These are phyloP conservation scores for Gloeopeniophorella convolvens DNA, from an alignment of 768 basidiomycete genomes.

Conservation along the genomic window DNA sequence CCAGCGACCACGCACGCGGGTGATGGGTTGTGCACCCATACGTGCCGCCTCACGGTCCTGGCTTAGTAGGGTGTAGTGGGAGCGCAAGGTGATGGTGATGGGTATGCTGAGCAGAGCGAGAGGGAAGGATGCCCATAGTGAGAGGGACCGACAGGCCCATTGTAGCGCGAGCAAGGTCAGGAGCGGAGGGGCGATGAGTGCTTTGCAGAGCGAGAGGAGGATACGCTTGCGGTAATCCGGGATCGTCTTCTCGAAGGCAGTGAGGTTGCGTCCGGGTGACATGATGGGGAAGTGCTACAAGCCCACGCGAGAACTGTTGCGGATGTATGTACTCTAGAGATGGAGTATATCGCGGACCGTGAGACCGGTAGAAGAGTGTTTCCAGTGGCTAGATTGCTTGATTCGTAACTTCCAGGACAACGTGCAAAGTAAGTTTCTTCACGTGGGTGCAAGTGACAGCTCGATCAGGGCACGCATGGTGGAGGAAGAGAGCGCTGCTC, in stretches of 20 bases:
- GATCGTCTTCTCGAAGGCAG: constrained; percentile 16
- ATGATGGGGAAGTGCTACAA: neutral
- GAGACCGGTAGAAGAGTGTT: neutral
- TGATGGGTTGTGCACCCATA: constrained; percentile 21
- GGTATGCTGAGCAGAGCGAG: constrained; percentile 10
- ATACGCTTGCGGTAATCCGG: constrained; percentile 20
- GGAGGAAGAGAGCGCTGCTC: too few species aligned
- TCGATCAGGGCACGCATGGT: constrained; percentile 42
- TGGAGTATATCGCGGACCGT: neutral
- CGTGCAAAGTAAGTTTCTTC: neutral
- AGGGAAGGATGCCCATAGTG: neutral
- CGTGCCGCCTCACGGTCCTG: constrained; percentile 18
- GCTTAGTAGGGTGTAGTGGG: constrained; percentile 5
- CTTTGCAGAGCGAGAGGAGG: constrained; percentile 11
- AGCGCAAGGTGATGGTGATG: constrained; percentile 2
- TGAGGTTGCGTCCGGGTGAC: constrained; percentile 10
- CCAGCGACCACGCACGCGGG: constrained; percentile 28
- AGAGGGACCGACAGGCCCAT: neutral
- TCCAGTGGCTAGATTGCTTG: neutral
- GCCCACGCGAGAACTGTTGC: too few species aligned
- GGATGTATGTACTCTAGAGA: too few species aligned
- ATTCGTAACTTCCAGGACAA: neutral
- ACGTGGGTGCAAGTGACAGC: constrained; percentile 39
- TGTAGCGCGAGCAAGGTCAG: constrained; percentile 8
- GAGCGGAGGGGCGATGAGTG: constrained; percentile 14